Evolutionary conservation across 495 filamentous ascomycete species (phyloP).

Genomic region (Lineolata rhizophorae): DNA sequence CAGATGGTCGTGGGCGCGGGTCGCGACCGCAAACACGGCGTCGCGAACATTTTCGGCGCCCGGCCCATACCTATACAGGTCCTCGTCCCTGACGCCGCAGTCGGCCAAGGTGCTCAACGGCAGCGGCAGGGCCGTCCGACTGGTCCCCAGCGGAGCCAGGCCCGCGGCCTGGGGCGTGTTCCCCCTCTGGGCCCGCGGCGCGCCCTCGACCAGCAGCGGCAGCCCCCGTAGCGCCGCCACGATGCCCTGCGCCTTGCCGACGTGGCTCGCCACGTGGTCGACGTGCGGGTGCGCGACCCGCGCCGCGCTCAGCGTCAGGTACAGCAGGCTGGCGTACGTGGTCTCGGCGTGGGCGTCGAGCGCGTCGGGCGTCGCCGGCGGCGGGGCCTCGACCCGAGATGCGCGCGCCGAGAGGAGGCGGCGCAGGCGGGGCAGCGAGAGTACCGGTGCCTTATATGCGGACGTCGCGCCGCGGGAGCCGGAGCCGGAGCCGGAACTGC

Average conservation of each 20-base stretch:
- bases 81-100: constrained; percentile 58
- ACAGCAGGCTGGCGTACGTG: constrained; percentile 85
- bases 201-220: constrained; percentile 61
- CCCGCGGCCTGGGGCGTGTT: constrained; percentile 18
- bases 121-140: constrained; percentile 47
- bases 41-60: constrained; percentile 60
- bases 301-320: constrained; percentile 59
- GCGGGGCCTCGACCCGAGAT: constrained; percentile 61
- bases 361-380: constrained; percentile 47
- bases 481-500: constrained; percentile 42
- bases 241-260: constrained; percentile 85
- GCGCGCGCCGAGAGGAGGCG: constrained; percentile 62
- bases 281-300: constrained; percentile 59
- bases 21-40: constrained; percentile 80
- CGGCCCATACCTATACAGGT: constrained; percentile 60
- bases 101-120: constrained; percentile 83
- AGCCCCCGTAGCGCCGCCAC: constrained; percentile 62
- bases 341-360: constrained; percentile 81
- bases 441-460: too few species aligned
- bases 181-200: constrained; percentile 32
- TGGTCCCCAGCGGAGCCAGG: constrained; percentile 18
- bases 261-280: constrained; percentile 82
- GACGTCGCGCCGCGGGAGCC: constrained; percentile 71
- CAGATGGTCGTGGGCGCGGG: constrained; percentile 80
- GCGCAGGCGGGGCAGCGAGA: constrained; percentile 63